A percentile compares a stretch with the other conserved stretches of the same genome.
Conservation (phyloP, 73 alveolate species). For the Blepharisma japonicum region DNA sequence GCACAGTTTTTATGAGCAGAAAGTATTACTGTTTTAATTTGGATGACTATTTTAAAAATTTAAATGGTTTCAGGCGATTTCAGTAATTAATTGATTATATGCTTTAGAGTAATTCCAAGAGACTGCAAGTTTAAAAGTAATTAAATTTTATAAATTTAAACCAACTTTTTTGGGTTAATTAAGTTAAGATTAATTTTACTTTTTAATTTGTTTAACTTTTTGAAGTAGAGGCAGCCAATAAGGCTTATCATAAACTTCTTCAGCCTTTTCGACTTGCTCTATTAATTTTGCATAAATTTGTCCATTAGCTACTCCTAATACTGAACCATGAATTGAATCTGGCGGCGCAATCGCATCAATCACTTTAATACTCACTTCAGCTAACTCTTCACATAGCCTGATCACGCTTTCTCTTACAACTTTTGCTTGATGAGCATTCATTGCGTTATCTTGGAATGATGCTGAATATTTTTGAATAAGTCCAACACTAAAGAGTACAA, state of each 20-base stretch:
- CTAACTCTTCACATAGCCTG: neutral
- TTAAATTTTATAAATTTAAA: no score
- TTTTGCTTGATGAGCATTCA: neutral
- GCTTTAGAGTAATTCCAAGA: no score
- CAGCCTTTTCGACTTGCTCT: neutral
- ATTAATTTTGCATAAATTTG: conserved; percentile 34
- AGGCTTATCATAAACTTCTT: neutral
- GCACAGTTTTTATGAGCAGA: no score
- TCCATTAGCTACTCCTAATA: conserved; percentile 49
- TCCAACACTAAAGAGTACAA: neutral
- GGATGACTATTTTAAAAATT: no score
- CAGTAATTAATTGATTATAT: no score
- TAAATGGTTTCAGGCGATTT: no score
- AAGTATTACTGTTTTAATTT: no score
- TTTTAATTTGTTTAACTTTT: no score
- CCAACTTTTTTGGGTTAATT: no score
- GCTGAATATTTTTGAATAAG: neutral
- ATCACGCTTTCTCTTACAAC: neutral
- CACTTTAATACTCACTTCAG: neutral
- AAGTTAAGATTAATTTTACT: no score
- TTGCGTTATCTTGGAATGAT: neutral
- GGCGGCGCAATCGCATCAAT: conserved; percentile 59
- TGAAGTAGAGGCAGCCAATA: neutral
- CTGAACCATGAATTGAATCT: conserved; percentile 41
- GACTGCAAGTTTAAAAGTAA: no score